phyloP scores from a whole-genome alignment of 352 stramenopile genomes.

The Paralagenidium karlingii region DNA sequence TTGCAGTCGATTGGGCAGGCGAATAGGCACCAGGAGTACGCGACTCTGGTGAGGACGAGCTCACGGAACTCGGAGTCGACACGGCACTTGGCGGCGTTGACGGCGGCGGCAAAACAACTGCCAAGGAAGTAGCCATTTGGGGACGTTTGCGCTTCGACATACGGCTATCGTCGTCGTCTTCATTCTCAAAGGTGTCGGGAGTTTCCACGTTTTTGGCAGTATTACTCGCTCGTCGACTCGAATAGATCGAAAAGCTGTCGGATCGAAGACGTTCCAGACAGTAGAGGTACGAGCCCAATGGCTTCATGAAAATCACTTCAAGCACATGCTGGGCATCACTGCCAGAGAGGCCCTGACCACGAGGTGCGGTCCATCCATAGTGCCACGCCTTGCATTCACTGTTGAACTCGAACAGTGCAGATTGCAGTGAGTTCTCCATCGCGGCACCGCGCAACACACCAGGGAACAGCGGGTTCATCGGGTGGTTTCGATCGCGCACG shows the following conservation, averaged over 20 bases:
- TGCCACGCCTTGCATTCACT: slow-evolving; percentile 82
- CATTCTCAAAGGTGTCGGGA: slow-evolving; percentile 38
- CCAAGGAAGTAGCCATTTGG: slow-evolving; percentile 14
- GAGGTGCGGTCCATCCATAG: slow-evolving; percentile 74
- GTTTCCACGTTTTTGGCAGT: slow-evolving; percentile 33
- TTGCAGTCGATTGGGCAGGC: no score
- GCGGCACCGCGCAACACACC: slow-evolving; percentile 59
- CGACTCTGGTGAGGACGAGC: slow-evolving; percentile 14
- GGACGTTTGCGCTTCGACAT: slow-evolving; percentile 46
- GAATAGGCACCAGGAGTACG: no score
- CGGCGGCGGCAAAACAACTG: no score
- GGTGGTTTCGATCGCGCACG: slow-evolving; percentile 61
- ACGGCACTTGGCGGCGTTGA: slow-evolving; percentile 15
- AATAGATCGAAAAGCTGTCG: slow-evolving; percentile 70
- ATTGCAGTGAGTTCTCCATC: slow-evolving; percentile 69
- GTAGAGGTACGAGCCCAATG: slow-evolving; percentile 72
- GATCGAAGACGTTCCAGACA: slow-evolving; percentile 65
- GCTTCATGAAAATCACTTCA: slow-evolving; percentile 75
- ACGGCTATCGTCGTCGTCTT: slow-evolving; percentile 27
- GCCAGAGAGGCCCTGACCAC: slow-evolving; percentile 57
- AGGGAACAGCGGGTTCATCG: slow-evolving; percentile 64
- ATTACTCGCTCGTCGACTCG: slow-evolving; percentile 54
- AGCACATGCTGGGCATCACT: slow-evolving; percentile 68
- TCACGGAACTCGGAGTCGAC: slow-evolving; percentile 5
- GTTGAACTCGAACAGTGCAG: slow-evolving; percentile 83